Conservation (phyloP, 768 basidiomycete genomes). For the Hydnum rufescens region DNA sequence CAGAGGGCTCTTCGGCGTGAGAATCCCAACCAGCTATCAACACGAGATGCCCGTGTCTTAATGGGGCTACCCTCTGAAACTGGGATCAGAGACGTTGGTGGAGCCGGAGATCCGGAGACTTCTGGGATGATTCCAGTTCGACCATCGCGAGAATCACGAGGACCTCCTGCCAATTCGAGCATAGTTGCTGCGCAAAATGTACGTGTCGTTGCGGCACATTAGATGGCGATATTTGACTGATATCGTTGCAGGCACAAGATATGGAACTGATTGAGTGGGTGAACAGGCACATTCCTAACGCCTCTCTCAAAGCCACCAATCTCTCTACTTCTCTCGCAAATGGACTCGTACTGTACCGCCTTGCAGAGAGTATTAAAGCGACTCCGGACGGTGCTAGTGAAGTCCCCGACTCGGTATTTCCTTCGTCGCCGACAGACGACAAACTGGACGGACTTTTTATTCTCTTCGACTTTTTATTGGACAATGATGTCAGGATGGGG, state of each 20-base stretch:
- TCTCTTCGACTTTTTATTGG: conserved; percentile 80
- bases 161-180: too few species aligned
- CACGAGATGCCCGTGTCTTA: conserved; percentile 51
- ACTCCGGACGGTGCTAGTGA: conserved; percentile 23
- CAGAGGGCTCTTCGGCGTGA: conserved; percentile 74
- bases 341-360: conserved; percentile 63
- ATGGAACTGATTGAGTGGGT: conserved; percentile 63
- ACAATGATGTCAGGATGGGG: conserved; percentile 78
- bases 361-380: conserved; percentile 58
- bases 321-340: conserved; percentile 22
- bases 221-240: too few species aligned
- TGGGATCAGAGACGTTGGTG: neutral
- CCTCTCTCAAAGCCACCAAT: conserved; percentile 27
- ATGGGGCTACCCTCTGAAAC: conserved; percentile 25
- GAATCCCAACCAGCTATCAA: conserved; percentile 64
- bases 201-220: too few species aligned
- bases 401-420: conserved; percentile 65
- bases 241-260: conserved; percentile 4
- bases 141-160: too few species aligned
- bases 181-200: too few species aligned
- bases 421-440: conserved; percentile 43
- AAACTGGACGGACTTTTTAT: conserved; percentile 74
- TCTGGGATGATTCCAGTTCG: too few species aligned
- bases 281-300: conserved; percentile 56
- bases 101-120: too few species aligned